Evolutionary conservation across 371 early-diverging fungal species (phyloP).

Genomic region (Mucor indicus): DNA sequence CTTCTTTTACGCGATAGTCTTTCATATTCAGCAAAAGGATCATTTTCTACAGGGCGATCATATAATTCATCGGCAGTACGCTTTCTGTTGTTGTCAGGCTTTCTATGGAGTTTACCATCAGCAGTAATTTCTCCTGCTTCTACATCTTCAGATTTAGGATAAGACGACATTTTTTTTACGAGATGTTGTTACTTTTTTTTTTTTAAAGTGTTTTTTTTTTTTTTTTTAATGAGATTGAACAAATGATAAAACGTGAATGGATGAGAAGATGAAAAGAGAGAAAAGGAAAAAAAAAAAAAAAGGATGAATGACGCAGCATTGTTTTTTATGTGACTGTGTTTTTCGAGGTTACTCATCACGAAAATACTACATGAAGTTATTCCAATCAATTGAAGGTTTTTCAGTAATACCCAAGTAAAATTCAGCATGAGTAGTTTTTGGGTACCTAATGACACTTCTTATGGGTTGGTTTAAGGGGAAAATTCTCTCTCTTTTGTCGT

Average conservation of each 20-base stretch:
- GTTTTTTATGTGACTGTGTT: background rate
- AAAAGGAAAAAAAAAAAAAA: too few relatives aligned
- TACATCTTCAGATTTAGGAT: conserved; percentile 2
- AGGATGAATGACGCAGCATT: too few relatives aligned
- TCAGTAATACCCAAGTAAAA: conserved; percentile 39
- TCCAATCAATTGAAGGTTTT: conserved; percentile 47
- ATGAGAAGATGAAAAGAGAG: too few relatives aligned
- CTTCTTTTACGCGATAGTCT: conserved; percentile 22
- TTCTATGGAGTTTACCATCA: background rate
- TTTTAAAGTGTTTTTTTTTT: background rate
- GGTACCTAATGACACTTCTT: conserved; percentile 36
- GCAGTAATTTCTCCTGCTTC: conserved; percentile 21
- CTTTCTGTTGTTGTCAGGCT: background rate
- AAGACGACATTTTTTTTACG: background rate
- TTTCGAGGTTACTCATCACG: background rate
- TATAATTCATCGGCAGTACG: conserved; percentile 5
- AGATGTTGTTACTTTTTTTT: background rate
- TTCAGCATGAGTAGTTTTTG: conserved; percentile 34
- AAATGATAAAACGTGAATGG: too few relatives aligned
- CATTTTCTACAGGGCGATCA: conserved; percentile 12
- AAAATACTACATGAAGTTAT: conserved; percentile 5
- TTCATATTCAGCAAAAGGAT: conserved; percentile 44
- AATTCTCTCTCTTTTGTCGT: conserved; percentile 29
- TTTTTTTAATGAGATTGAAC: background rate
- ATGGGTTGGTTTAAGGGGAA: conserved; percentile 48